These are phyloP conservation scores for Kodamaea restingae DNA, from an alignment of 805 yeast genomes.

Conservation along the genomic window DNA sequence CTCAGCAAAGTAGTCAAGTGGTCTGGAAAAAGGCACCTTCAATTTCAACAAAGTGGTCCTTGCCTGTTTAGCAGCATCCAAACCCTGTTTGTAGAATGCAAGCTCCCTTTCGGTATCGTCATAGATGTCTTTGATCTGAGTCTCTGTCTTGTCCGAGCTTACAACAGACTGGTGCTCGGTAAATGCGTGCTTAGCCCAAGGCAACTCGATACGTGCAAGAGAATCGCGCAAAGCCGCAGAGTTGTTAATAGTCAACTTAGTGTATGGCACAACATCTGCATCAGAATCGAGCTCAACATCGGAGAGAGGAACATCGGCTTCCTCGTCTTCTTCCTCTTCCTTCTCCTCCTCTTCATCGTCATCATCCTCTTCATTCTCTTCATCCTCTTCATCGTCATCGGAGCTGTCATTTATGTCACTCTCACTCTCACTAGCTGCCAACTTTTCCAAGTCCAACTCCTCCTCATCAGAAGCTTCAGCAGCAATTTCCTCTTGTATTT, in stretches of 20 bases:
- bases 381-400: constrained; percentile 39
- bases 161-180: constrained; percentile 78
- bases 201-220: constrained; percentile 61
- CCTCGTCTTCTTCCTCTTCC: constrained; percentile 57
- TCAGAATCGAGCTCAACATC: constrained; percentile 92
- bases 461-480: constrained; percentile 37
- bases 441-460: constrained; percentile 46
- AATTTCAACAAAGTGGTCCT: constrained; percentile 61
- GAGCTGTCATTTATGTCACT: constrained; percentile 33
- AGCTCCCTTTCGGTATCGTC: constrained; percentile 96
- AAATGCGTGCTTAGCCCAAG: constrained; percentile 65
- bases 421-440: constrained; percentile 55
- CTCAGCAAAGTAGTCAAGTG: constrained; percentile 95
- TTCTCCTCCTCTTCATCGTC: constrained; percentile 61
- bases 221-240: constrained; percentile 74
- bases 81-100: constrained; percentile 91
- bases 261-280: constrained; percentile 90
- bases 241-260: constrained; percentile 85
- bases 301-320: constrained; percentile 80
- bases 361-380: constrained; percentile 45
- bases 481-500: constrained; percentile 28
- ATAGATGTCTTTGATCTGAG: constrained; percentile 76
- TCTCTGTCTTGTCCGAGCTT: constrained; percentile 55
- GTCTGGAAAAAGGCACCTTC: constrained; percentile 86
- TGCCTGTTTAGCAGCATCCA: constrained; percentile 74